phyloP scores from a whole-genome alignment of 2,329 filamentous ascomycete genomes.

The Ophiocordyceps camponoti-leonardi region DNA sequence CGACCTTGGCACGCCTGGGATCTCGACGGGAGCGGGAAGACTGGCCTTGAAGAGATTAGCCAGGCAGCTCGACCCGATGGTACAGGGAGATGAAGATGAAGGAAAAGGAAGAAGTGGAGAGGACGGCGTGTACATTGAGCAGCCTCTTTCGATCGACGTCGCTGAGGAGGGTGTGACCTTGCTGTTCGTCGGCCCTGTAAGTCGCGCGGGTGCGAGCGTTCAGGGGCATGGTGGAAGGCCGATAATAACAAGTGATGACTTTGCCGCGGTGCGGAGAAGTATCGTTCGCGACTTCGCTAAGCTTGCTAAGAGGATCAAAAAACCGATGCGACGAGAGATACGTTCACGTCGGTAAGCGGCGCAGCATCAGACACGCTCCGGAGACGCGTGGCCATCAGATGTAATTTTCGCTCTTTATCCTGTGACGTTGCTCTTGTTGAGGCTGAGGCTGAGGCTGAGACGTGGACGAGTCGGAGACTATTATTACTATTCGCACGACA shows the following conservation, averaged over 20 bases:
- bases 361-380: not conserved
- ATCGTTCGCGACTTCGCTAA: not conserved
- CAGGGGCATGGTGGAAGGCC: constrained; percentile 15
- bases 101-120: not conserved
- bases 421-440: not conserved
- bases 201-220: constrained; percentile 17
- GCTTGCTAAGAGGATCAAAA: not conserved
- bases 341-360: not conserved
- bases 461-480: not conserved
- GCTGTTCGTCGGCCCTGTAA: constrained; percentile 21
- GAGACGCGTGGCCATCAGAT: not conserved
- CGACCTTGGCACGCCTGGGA: constrained; percentile 8
- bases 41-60: constrained; percentile 11
- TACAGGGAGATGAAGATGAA: constrained; percentile 1
- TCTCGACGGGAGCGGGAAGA: constrained; percentile 17
- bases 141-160: constrained; percentile 19
- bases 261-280: too few relatives aligned
- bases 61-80: constrained; percentile 6
- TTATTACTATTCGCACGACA: not conserved
- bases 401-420: not conserved
- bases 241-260: too few relatives aligned
- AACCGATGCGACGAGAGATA: not conserved
- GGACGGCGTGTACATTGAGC: constrained; percentile 14
- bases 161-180: constrained; percentile 15
- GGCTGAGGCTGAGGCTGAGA: not conserved